Evolutionary conservation across 2,329 filamentous ascomycete species (phyloP), one percentile per base, ranked within the genome.

Genomic region (Diplodia scrobiculata): DNA sequence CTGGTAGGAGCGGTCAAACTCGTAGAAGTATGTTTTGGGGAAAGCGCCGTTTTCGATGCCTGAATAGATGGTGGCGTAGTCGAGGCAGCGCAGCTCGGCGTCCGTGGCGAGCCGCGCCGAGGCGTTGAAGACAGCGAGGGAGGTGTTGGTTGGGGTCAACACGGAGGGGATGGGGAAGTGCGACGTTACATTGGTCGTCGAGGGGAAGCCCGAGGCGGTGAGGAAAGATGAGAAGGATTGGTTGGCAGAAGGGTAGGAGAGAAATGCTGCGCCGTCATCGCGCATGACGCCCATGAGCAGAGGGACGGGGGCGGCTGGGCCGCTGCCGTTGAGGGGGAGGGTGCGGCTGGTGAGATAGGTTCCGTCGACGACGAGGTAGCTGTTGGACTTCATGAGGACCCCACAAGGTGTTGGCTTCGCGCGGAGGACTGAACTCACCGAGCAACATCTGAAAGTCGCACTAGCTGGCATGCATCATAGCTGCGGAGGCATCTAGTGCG

Each of bases 301-400:
- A 7, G 70, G 66, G 1, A 75, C 68, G 10, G 70, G 65, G 10
- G 70, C 72, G 27, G 68, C 50, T 11, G 64, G 54, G 14, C 54
- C 55, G 14, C 21, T 19, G 14, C 52, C 41, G 27, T 67, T 67
- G 34, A 77, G 70, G 14, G 64, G 63, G 13, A 76, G 71, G 19
- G 68, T 66, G 17, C 70, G 59, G 11, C 65, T 70, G 21, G 71
- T 70, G 14, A 77, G 68, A 63, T 75, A 77, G 10, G 68, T 70
- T 47, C 72, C 72, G 64, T 77, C 75, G 27, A 74, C 14, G 71
- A 67, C 79, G 72, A 76, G 66, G 72, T 77, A 73, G 9, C 70
- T 72, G 55, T 47, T 3, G 32, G 5, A 34, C 7, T 51, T 65
- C 50, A 36, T 65, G 32, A 29, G 9, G 21, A 32, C 32, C 21